Evolutionary conservation across 2,329 filamentous ascomycete species (phyloP).

Genomic region (Epichloe glyceriae): DNA sequence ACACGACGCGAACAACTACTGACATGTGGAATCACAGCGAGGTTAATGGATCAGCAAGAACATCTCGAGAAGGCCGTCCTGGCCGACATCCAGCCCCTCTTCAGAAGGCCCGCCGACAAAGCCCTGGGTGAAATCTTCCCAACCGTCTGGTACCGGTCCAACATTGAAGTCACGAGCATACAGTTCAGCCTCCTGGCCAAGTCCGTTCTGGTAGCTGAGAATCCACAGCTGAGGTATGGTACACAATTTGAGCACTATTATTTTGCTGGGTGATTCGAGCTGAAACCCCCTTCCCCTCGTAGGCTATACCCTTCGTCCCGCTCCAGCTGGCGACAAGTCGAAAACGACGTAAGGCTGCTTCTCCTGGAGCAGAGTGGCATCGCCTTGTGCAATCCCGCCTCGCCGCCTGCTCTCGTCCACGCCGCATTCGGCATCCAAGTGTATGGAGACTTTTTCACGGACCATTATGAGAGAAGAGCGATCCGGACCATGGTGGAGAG

Average conservation of each 20-base stretch:
- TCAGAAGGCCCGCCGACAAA: slow-evolving; percentile 20
- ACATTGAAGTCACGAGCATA: slow-evolving; percentile 26
- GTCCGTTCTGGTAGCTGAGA: slow-evolving; percentile 27
- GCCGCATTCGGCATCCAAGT: slow-evolving; percentile 27
- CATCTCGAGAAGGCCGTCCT: slow-evolving; percentile 21
- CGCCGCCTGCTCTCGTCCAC: slow-evolving; percentile 25
- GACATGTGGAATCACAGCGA: slow-evolving; percentile 11
- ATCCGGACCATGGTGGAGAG: slow-evolving; percentile 28
- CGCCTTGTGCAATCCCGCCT: slow-evolving; percentile 24
- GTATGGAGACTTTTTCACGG: slow-evolving; percentile 29
- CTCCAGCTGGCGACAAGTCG: slow-evolving; percentile 21
- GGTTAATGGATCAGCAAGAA: slow-evolving; percentile 23
- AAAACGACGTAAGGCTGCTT: slow-evolving; percentile 25
- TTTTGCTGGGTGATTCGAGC: no score
- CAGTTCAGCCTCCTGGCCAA: slow-evolving; percentile 27
- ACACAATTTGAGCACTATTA: no score
- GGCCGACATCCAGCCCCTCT: slow-evolving; percentile 21
- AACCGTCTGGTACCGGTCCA: slow-evolving; percentile 25
- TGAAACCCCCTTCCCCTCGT: no score
- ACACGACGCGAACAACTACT: neutral
- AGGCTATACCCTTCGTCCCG: slow-evolving; percentile 12
- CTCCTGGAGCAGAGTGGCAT: slow-evolving; percentile 28
- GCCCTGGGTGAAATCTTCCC: slow-evolving; percentile 27
- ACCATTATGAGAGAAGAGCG: slow-evolving; percentile 24
- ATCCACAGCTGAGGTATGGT: slow-evolving; percentile 22